Base-by-base conservation (phyloP, 305 asterid genomes). In the Fraxinus angustifolia region DNA sequence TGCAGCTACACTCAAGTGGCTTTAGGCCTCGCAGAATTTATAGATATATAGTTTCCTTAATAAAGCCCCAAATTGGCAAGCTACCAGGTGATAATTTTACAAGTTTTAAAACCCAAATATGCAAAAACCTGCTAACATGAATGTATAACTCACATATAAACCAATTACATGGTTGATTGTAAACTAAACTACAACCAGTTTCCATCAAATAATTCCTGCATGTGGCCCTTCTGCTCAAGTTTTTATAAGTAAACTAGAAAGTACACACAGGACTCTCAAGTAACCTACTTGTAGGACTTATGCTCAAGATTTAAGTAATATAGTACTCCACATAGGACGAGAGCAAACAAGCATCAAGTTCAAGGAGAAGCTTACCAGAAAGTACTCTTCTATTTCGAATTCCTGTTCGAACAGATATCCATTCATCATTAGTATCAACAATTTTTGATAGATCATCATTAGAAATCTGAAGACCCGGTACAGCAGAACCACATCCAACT, bases 391-490 rank as follows among this genome's bases (percentile, higher is more conserved):
- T 91, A 82, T 93, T 94, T 33, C 94, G 93, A 83, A 96, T 96
- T 80, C 99, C 99, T 76, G 99, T 94, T 21, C 99, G 91, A 26
- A 87, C 92, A 42, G 97, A 91, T 81, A 96, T 93, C 99, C 99
- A 96, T 87, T 96, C 98, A 85, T 96, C 99, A 84, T 77, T 67
- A 83, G 99, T 94, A 75, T 93, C 99, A 31, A 96, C 96, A 53
- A 93, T 21, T 80, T 89, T 87, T 1, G 98, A 88, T 70, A 96
- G 97, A 81, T 96, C 98, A 38, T 90, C 94, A 68, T 96, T 96
- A 30, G 99, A 96, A 86, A 96, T 89, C 79, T 88, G 91, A 84
- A 91, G 83, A 81, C 87, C 87, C 75, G 99, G 99, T 33, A 94
- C 85, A 3, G 99, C 92, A 68, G 99, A 94, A 79, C 99, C 99